phyloP scores from a whole-genome alignment of 2,329 filamentous ascomycete species.

The Aspergillus versicolor region DNA sequence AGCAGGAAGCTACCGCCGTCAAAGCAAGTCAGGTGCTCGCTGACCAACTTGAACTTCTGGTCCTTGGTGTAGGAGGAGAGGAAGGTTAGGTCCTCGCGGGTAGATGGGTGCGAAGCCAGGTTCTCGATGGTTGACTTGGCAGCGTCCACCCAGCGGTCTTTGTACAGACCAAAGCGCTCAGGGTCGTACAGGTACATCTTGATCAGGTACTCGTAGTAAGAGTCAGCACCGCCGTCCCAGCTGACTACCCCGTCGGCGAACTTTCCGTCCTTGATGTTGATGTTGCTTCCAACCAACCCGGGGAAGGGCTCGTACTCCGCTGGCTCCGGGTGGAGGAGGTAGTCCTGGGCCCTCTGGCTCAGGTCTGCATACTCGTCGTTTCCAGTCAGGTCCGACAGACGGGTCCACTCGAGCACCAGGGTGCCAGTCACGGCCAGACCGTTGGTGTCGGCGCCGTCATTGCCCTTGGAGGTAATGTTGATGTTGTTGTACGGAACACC shows the following conservation, averaged over 20 bases:
- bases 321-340: slow-evolving; percentile 68
- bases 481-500: slow-evolving; percentile 73
- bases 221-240: slow-evolving; percentile 76
- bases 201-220: slow-evolving; percentile 85
- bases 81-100: slow-evolving; percentile 71
- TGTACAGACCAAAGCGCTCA: slow-evolving; percentile 61
- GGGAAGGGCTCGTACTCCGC: slow-evolving; percentile 68
- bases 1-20: slow-evolving; percentile 83
- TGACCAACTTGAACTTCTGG: slow-evolving; percentile 36
- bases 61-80: slow-evolving; percentile 36
- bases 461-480: slow-evolving; percentile 55
- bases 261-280: slow-evolving; percentile 63
- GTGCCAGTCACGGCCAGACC: slow-evolving; percentile 76
- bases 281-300: slow-evolving; percentile 68
- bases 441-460: slow-evolving; percentile 58
- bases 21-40: slow-evolving; percentile 69
- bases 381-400: slow-evolving; percentile 71
- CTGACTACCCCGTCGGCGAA: slow-evolving; percentile 69
- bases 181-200: slow-evolving; percentile 87
- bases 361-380: slow-evolving; percentile 66
- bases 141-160: slow-evolving; percentile 71
- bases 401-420: slow-evolving; percentile 80
- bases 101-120: slow-evolving; percentile 66
- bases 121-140: slow-evolving; percentile 73
- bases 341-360: slow-evolving; percentile 65